These are phyloP conservation scores for Corymbia citriodora DNA, from an alignment of 441 rosid species.

Conservation along the genomic window DNA sequence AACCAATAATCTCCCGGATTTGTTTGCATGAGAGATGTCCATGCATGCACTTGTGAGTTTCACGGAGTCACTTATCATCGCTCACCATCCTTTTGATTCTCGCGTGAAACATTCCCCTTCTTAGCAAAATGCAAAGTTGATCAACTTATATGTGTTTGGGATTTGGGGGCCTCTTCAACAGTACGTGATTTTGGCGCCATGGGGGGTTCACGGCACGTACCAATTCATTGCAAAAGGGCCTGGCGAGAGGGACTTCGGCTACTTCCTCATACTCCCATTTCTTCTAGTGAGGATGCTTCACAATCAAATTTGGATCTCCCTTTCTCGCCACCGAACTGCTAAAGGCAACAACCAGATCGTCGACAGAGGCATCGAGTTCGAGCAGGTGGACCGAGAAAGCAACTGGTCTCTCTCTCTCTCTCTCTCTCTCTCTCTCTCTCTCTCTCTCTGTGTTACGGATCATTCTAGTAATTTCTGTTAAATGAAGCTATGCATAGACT, in stretches of 20 bases:
- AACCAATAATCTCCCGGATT: not conserved
- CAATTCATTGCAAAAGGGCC: conserved; percentile 15
- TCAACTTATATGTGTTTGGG: too few relatives aligned
- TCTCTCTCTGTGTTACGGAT: not conserved
- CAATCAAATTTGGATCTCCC: conserved; percentile 56
- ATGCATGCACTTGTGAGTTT: not conserved
- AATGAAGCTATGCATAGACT: too few relatives aligned
- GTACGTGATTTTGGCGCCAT: conserved; percentile 53
- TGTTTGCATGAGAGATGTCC: not conserved
- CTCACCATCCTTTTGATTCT: not conserved
- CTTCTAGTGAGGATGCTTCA: conserved; percentile 52
- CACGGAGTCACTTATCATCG: not conserved
- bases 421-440: not conserved
- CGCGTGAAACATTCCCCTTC: not conserved
- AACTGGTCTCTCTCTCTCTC: conserved; percentile 23
- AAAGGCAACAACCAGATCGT: conserved; percentile 41
- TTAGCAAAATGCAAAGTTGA: too few relatives aligned
- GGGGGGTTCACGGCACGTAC: conserved; percentile 43
- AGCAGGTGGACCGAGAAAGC: conserved; percentile 21
- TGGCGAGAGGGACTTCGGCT: conserved; percentile 23
- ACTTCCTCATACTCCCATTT: conserved; percentile 34
- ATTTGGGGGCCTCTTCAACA: not conserved
- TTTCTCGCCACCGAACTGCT: conserved; percentile 52
- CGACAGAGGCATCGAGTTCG: conserved; percentile 34
- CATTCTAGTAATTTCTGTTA: not conserved